phyloP scores from a whole-genome alignment of 805 yeast species.

The Suhomyces emberorum region DNA sequence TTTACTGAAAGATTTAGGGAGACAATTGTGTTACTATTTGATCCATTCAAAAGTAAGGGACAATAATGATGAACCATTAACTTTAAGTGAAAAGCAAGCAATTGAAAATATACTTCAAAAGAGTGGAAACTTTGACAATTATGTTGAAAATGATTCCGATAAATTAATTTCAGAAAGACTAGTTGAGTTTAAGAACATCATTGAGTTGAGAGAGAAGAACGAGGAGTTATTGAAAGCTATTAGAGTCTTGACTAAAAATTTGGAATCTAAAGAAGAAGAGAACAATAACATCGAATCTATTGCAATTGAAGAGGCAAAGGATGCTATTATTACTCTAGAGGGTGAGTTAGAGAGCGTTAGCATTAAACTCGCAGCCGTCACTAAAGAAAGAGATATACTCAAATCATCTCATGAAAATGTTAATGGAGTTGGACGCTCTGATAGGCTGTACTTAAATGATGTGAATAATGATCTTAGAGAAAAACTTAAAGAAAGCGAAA shows the following conservation, averaged over 20 bases:
- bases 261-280: slow-evolving; percentile 62
- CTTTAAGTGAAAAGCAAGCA: slow-evolving; percentile 61
- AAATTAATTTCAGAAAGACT: slow-evolving; percentile 67
- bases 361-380: slow-evolving; percentile 49
- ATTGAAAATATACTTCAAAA: slow-evolving; percentile 51
- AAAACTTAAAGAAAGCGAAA: slow-evolving; percentile 38
- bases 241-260: slow-evolving; percentile 65
- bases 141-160: slow-evolving; percentile 63
- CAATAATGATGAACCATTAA: slow-evolving; percentile 57
- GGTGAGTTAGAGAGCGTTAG: slow-evolving; percentile 53
- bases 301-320: slow-evolving; percentile 61
- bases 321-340: slow-evolving; percentile 62
- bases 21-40: slow-evolving; percentile 74
- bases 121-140: slow-evolving; percentile 26
- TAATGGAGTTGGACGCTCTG: slow-evolving; percentile 6
- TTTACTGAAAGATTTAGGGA: slow-evolving; percentile 69
- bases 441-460: slow-evolving; percentile 23
- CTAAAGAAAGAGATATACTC: slow-evolving; percentile 69
- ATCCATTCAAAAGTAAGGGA: slow-evolving; percentile 61
- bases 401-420: slow-evolving; percentile 22
- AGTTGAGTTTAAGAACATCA: slow-evolving; percentile 62
- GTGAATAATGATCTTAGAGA: slow-evolving; percentile 28
- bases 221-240: slow-evolving; percentile 66
- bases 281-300: slow-evolving; percentile 40
- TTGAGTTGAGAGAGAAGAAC: slow-evolving; percentile 71